Conservation (phyloP, 306 rosid species). For the Trifolium fragiferum region DNA sequence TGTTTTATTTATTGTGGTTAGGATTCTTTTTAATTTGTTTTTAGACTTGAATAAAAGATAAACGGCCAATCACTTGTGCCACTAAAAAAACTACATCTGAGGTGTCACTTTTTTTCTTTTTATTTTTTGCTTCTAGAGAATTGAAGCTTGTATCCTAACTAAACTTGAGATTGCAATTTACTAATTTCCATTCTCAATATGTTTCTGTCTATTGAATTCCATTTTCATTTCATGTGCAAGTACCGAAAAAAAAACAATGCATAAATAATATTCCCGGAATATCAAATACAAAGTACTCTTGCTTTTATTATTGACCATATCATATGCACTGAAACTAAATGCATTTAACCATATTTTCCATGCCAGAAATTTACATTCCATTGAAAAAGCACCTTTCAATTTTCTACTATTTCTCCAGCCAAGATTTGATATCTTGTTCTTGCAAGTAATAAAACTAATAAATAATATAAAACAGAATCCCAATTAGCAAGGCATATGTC, state of each 20-base stretch:
- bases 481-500: slow-evolving; percentile 32
- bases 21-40: too few relatives aligned
- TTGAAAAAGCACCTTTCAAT: slow-evolving; percentile 39
- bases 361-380: slow-evolving; percentile 30
- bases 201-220: too few relatives aligned
- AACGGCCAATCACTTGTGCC: too few relatives aligned
- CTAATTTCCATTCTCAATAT: too few relatives aligned
- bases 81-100: too few relatives aligned
- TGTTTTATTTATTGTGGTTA: too few relatives aligned
- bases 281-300: not conserved
- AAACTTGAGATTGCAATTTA: too few relatives aligned
- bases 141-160: too few relatives aligned
- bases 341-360: slow-evolving; percentile 31
- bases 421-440: slow-evolving; percentile 61
- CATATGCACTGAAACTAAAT: not conserved
- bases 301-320: not conserved
- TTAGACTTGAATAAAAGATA: too few relatives aligned
- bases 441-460: slow-evolving; percentile 12
- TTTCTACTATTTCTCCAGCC: slow-evolving; percentile 20
- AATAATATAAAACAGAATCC: slow-evolving; percentile 51
- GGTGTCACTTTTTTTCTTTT: too few relatives aligned
- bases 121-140: too few relatives aligned
- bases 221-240: not conserved
- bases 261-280: not conserved
- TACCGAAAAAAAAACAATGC: not conserved